Conservation (phyloP, 768 basidiomycete species). For the Phallus indusiatus region DNA sequence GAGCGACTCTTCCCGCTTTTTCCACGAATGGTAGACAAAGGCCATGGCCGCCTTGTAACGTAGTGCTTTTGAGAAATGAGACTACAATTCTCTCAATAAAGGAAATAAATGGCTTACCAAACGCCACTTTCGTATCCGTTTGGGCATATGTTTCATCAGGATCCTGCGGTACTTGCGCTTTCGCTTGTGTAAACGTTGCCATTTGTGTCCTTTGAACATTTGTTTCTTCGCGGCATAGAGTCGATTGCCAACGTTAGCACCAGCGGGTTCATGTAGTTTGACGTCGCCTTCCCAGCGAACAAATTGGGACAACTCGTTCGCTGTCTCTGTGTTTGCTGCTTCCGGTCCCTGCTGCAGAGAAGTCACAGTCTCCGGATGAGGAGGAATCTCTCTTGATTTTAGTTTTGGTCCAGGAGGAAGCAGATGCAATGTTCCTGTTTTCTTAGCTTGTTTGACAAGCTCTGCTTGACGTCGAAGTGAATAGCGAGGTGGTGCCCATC, state of each 20-base stretch:
- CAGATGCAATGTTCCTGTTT: slow-evolving; percentile 40
- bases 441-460: slow-evolving; percentile 62
- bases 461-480: slow-evolving; percentile 73
- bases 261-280: slow-evolving; percentile 23
- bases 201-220: slow-evolving; percentile 93
- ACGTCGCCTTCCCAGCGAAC: slow-evolving; percentile 20
- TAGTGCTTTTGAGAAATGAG: not conserved
- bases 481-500: slow-evolving; percentile 62
- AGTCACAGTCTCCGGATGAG: slow-evolving; percentile 13
- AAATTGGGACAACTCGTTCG: not conserved
- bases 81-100: not conserved
- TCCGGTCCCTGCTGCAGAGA: slow-evolving; percentile 8
- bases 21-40: not conserved
- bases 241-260: slow-evolving; percentile 48
- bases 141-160: slow-evolving; percentile 60
- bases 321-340: slow-evolving; percentile 12
- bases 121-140: slow-evolving; percentile 58
- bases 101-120: slow-evolving; percentile 31
- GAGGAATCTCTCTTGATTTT: slow-evolving; percentile 16
- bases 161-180: slow-evolving; percentile 39
- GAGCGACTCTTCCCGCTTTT: not conserved
- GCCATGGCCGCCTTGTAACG: not conserved
- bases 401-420: slow-evolving; percentile 66
- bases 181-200: slow-evolving; percentile 53
- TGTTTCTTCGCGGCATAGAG: slow-evolving; percentile 68